Evolutionary conservation across 306 rosid genomes (phyloP).

Genomic region (Fagus sylvatica): DNA sequence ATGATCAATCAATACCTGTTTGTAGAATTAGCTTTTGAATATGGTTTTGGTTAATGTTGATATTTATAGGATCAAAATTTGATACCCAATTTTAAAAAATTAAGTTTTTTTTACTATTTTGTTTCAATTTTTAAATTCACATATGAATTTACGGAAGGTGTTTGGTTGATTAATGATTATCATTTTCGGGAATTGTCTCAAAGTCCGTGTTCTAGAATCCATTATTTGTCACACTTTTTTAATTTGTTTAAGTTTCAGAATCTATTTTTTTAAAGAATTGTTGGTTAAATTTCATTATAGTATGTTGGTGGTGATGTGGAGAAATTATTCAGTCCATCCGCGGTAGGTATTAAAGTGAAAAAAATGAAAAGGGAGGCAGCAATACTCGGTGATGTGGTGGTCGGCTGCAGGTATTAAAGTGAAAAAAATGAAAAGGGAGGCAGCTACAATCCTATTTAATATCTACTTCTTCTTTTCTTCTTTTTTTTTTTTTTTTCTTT

Average conservation of each 20-base stretch:
- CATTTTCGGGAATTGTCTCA: not conserved
- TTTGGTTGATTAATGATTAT: too few relatives aligned
- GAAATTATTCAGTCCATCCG: too few relatives aligned
- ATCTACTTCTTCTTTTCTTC: too few relatives aligned
- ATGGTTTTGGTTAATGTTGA: not conserved
- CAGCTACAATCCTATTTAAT: too few relatives aligned
- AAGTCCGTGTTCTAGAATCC: not conserved
- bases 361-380: too few relatives aligned
- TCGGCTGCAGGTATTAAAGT: too few relatives aligned
- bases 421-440: too few relatives aligned
- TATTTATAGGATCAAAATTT: not conserved
- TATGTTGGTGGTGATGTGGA: too few relatives aligned
- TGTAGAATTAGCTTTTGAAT: not conserved
- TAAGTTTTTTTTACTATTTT: not conserved
- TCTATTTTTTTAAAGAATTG: not conserved
- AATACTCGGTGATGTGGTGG: too few relatives aligned
- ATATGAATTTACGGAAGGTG: too few relatives aligned
- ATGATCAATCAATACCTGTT: not conserved
- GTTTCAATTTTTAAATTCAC: not conserved
- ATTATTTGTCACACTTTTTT: not conserved
- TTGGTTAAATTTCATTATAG: conserved; percentile 19
- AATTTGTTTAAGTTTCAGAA: not conserved
- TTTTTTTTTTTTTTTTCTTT: too few relatives aligned
- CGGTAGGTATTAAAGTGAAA: too few relatives aligned
- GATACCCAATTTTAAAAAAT: not conserved